These are phyloP conservation scores for Puccinia horiana DNA, from an alignment of 1,284 basidiomycete genomes.

Conservation along the genomic window DNA sequence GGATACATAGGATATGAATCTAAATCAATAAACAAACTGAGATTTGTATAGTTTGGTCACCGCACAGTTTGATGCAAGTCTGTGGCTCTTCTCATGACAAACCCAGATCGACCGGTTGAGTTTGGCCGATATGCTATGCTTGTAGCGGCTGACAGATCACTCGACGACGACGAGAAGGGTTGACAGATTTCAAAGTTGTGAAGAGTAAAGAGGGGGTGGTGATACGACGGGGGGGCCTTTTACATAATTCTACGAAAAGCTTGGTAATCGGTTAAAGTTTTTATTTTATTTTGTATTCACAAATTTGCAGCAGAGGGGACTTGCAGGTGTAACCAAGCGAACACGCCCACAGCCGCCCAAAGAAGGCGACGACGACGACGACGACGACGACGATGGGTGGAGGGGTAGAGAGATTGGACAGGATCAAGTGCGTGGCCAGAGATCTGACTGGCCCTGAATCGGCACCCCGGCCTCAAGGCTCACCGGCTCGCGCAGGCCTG, in stretches of 20 bases:
- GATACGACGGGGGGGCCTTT: background rate
- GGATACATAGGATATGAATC: too few species aligned
- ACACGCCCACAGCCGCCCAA: too few species aligned
- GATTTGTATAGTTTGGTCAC: background rate
- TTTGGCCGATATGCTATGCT: background rate
- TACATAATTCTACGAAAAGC: too few species aligned
- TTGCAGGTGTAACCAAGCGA: too few species aligned
- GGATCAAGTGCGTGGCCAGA: background rate
- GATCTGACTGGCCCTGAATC: background rate
- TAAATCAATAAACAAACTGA: too few species aligned
- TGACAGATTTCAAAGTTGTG: background rate
- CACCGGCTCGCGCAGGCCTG: background rate
- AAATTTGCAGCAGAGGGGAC: too few species aligned
- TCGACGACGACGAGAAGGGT: background rate
- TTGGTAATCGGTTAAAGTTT: background rate
- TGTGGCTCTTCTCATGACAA: background rate
- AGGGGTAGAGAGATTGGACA: too few species aligned
- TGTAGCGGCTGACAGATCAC: background rate
- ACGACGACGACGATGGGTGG: background rate
- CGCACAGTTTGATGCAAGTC: too few species aligned
- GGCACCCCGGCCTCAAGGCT: background rate
- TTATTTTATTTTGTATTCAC: too few species aligned
- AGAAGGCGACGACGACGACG: background rate
- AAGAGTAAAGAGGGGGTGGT: background rate
- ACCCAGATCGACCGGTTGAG: background rate